These are phyloP conservation scores for Hypsizygus marmoreus DNA, from an alignment of 768 basidiomycete genomes.

Conservation along the genomic window DNA sequence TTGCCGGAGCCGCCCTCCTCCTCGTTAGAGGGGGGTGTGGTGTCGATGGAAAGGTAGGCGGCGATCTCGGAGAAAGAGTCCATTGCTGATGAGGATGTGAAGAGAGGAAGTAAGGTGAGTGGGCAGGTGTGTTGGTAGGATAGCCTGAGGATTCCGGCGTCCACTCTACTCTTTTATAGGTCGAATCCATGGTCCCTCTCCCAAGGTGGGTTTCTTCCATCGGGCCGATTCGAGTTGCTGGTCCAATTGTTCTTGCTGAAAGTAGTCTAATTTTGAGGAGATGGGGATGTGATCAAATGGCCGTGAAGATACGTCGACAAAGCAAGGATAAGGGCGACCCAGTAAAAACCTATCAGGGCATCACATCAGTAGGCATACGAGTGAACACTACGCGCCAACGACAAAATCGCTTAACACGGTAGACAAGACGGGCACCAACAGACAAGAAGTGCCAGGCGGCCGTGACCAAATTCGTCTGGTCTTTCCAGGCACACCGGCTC, in stretches of 20 bases:
- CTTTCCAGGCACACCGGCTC: too few species aligned
- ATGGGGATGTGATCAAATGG: not conserved
- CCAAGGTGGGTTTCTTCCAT: not conserved
- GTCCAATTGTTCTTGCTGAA: constrained; percentile 3
- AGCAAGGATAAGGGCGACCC: not conserved
- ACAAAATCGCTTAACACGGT: too few species aligned
- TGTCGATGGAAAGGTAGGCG: not conserved
- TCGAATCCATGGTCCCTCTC: not conserved
- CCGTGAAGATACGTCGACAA: not conserved
- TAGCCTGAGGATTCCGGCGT: not conserved
- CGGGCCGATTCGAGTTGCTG: not conserved
- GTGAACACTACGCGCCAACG: too few species aligned
- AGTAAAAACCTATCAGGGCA: constrained; percentile 1
- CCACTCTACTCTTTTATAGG: not conserved
- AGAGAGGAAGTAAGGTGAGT: not conserved
- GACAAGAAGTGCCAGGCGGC: too few species aligned
- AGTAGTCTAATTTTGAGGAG: too few species aligned
- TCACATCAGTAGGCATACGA: too few species aligned
- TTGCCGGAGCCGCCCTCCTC: too few species aligned
- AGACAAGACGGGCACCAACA: too few species aligned
- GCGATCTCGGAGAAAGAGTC: constrained; percentile 8
- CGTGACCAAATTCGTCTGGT: too few species aligned
- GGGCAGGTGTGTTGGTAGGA: constrained; percentile 1
- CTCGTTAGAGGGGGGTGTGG: constrained; percentile 1
- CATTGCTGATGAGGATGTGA: constrained; percentile 7